Evolutionary conservation across 2,329 filamentous ascomycete genomes (phyloP).

Genomic region (Macroventuria anomochaeta): DNA sequence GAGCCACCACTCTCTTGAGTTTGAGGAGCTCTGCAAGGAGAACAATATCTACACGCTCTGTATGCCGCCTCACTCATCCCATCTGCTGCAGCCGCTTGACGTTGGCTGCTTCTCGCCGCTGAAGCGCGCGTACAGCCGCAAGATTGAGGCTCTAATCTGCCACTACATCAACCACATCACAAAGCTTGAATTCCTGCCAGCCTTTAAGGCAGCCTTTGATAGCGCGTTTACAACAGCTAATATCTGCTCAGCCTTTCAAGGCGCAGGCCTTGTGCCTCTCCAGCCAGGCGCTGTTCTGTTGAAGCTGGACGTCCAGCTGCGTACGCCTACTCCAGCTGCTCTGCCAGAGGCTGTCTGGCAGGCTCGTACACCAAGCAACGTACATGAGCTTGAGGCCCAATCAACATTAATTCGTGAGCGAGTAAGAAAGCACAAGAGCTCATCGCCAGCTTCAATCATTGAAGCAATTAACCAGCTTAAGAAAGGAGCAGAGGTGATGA

Average conservation of each 20-base stretch:
- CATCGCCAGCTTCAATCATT: too few relatives aligned
- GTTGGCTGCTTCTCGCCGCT: conserved; percentile 46
- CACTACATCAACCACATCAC: conserved; percentile 37
- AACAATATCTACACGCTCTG: conserved; percentile 47
- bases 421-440: conserved; percentile 9
- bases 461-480: too few relatives aligned
- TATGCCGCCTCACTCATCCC: conserved; percentile 34
- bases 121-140: conserved; percentile 38
- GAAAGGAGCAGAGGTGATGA: too few relatives aligned
- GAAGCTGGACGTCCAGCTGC: background rate
- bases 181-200: conserved; percentile 16
- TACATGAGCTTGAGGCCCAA: conserved; percentile 15
- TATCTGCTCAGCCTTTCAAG: conserved; percentile 34
- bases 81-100: conserved; percentile 51
- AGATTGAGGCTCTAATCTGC: conserved; percentile 38
- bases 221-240: conserved; percentile 34
- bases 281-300: background rate
- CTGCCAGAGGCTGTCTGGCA: background rate
- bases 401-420: conserved; percentile 8
- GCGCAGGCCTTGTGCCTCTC: conserved; percentile 37
- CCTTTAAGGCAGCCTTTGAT: conserved; percentile 31
- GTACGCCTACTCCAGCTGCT: background rate
- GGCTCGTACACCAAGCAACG: conserved; percentile 3
- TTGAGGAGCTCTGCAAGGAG: conserved; percentile 33
- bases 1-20: conserved; percentile 44